phyloP scores from a whole-genome alignment of 1,284 basidiomycete genomes.

The Thelephora terrestris region DNA sequence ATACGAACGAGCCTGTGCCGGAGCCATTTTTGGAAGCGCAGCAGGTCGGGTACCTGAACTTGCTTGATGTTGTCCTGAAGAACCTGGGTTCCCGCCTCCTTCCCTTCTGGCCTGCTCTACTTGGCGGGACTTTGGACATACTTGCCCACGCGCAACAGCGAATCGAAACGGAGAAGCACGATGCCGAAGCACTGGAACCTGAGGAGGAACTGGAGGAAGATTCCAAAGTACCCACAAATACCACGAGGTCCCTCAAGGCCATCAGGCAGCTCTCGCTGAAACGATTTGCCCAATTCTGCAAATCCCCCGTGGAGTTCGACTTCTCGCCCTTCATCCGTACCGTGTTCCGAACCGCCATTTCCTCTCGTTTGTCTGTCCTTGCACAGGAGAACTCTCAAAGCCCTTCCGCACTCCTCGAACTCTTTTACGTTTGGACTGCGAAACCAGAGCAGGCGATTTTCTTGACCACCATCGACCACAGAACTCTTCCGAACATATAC shows the following conservation, averaged over 20 bases:
- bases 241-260: constrained; percentile 40
- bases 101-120: constrained; percentile 61
- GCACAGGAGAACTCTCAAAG: constrained; percentile 87
- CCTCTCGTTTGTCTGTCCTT: constrained; percentile 70
- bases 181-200: constrained; percentile 20
- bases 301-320: constrained; percentile 60
- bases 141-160: constrained; percentile 53
- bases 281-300: constrained; percentile 85
- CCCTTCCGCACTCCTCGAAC: constrained; percentile 82
- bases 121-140: constrained; percentile 60
- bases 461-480: constrained; percentile 63
- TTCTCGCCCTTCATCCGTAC: constrained; percentile 62
- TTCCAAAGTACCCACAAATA: constrained; percentile 18
- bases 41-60: constrained; percentile 72
- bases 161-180: constrained; percentile 24
- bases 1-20: constrained; percentile 17
- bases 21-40: constrained; percentile 50
- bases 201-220: constrained; percentile 23
- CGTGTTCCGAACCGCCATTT: constrained; percentile 68
- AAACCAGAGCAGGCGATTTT: constrained; percentile 47
- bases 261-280: constrained; percentile 81
- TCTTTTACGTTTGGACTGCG: constrained; percentile 76
- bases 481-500: constrained; percentile 70
- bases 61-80: constrained; percentile 79
- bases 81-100: constrained; percentile 68